Conservation (phyloP, 305 asterid species). For the Fraxinus nigra region DNA sequence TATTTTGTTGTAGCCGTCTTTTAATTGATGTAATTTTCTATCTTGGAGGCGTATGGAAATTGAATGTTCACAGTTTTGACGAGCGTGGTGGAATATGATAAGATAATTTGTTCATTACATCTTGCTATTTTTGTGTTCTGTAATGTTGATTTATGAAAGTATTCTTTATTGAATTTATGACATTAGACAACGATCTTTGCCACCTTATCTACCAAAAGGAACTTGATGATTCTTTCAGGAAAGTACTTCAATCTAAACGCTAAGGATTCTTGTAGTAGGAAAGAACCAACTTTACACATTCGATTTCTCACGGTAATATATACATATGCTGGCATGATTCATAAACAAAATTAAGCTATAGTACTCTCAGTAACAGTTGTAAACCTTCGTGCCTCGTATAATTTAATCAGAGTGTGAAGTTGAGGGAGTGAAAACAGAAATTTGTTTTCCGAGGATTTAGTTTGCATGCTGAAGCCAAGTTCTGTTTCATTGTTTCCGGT, state of each 20-base stretch:
- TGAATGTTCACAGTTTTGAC: conserved; percentile 9
- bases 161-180: neutral
- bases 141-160: neutral
- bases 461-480: conserved; percentile 56
- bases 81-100: conserved; percentile 20
- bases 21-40: conserved; percentile 3
- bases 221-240: neutral
- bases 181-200: neutral
- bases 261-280: neutral
- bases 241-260: neutral
- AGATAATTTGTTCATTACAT: conserved; percentile 7
- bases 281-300: neutral
- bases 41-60: neutral
- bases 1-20: neutral
- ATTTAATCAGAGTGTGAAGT: conserved; percentile 50
- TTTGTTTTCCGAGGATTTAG: conserved; percentile 27
- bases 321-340: neutral
- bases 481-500: conserved; percentile 63
- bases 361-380: neutral
- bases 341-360: neutral
- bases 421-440: conserved; percentile 68
- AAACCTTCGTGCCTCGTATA: neutral
- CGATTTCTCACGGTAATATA: neutral
- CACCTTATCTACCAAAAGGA: neutral
- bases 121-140: conserved; percentile 19